Conservation (phyloP, 176 grass and related monocot genomes). For the Aechmea fasciata region DNA sequence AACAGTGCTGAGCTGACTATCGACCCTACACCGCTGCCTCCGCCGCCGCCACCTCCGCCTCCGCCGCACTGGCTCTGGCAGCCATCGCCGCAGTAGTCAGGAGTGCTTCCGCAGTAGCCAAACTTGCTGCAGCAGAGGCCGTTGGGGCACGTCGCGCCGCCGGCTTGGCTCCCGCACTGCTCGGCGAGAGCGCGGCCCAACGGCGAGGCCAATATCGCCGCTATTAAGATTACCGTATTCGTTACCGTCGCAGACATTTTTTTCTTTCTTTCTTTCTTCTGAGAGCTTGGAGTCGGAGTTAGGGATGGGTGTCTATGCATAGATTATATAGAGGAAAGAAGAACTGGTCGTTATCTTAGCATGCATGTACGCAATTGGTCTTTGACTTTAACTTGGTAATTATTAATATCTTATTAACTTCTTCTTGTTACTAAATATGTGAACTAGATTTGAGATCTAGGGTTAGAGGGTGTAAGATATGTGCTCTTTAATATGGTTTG, state of each 20-base stretch:
- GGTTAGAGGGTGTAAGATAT: too few relatives aligned
- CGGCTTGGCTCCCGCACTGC: slow-evolving; percentile 14
- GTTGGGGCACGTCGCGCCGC: slow-evolving; percentile 7
- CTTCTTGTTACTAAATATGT: too few relatives aligned
- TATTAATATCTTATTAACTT: background rate
- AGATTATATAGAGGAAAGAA: background rate
- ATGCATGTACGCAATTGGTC: too few relatives aligned
- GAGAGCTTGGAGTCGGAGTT: background rate
- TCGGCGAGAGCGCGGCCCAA: background rate
- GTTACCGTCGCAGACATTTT: background rate
- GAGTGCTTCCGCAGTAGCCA: slow-evolving; percentile 29
- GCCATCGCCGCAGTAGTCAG: slow-evolving; percentile 4
- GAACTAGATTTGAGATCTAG: too few relatives aligned
- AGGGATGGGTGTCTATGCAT: background rate
- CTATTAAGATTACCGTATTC: background rate
- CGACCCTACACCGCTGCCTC: slow-evolving; percentile 9
- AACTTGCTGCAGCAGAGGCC: slow-evolving; percentile 34
- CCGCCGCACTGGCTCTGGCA: slow-evolving; percentile 33
- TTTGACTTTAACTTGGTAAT: background rate
- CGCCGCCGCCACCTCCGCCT: background rate
- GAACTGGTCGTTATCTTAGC: background rate
- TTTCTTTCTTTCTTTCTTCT: background rate
- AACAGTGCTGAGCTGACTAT: slow-evolving; percentile 17
- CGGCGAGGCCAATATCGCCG: background rate
- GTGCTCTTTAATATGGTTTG: too few relatives aligned